phyloP scores from a whole-genome alignment of 331 rosid genomes.

The Quercus tomentella region DNA sequence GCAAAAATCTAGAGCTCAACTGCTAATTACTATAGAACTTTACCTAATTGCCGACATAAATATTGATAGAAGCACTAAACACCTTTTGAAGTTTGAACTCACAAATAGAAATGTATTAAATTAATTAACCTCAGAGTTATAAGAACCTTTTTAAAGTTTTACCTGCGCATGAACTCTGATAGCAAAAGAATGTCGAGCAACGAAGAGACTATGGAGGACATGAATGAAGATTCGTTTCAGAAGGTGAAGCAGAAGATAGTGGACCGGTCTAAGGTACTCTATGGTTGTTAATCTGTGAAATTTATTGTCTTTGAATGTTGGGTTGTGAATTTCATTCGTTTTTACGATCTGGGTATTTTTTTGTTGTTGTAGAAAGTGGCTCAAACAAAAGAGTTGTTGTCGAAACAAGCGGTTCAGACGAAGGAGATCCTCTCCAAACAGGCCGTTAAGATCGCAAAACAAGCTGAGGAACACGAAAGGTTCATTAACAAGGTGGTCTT shows the following conservation, averaged over 20 bases:
- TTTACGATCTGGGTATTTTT: slow-evolving; percentile 15
- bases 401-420: slow-evolving; percentile 79
- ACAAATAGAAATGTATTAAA: too few species aligned
- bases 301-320: slow-evolving; percentile 15
- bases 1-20: too few species aligned
- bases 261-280: slow-evolving; percentile 66
- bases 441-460: slow-evolving; percentile 73
- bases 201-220: slow-evolving; percentile 43
- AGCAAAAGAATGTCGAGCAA: slow-evolving; percentile 41
- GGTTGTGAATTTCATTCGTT: slow-evolving; percentile 7
- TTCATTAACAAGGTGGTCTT: slow-evolving; percentile 61
- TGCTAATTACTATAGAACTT: neutral
- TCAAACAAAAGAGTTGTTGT: slow-evolving; percentile 56
- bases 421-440: slow-evolving; percentile 59
- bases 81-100: too few species aligned
- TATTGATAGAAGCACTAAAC: too few species aligned
- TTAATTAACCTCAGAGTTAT: too few species aligned
- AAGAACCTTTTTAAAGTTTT: too few species aligned
- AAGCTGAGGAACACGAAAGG: slow-evolving; percentile 78
- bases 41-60: neutral
- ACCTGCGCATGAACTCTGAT: neutral
- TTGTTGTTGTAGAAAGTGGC: slow-evolving; percentile 37
- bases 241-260: slow-evolving; percentile 42
- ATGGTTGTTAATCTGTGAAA: neutral
- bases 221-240: slow-evolving; percentile 45